Evolutionary conservation across 306 rosid genomes (phyloP), one percentile per base, ranked within the genome.

Genomic region (Senna tora): DNA sequence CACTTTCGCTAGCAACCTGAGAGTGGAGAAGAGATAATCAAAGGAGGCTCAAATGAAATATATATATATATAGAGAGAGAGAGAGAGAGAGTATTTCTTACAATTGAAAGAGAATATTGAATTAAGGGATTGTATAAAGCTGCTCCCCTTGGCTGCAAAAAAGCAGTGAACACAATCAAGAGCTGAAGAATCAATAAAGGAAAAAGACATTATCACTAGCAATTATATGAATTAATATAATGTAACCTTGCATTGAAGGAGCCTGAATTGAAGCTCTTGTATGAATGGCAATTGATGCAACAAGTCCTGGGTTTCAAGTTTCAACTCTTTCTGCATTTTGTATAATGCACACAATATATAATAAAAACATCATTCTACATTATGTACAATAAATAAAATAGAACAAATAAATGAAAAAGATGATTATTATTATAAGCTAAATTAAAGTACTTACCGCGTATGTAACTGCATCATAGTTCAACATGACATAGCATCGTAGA

Each of bases 201-300:
- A 25, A 25, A 25, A 25, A 25, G 30, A 25, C 30, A 25, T n/a
- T n/a, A n/a, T 25, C 30, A 25, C 30, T 25, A 3, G 30, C 30
- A 1, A 25, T 25, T 1, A 1, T 25, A 25, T 25, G 30, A 25
- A 25, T 25, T 25, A 25, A 25, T n/a, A n/a, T 3, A 68, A 47
- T 77, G 33, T 79, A 74, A 89, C 98, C 94, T 89, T 87, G 84
- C 97, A 93, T 75, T 87, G 85, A 80, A 91, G 96, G 51, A 93
- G 87, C 47, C 89, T 85, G 51, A 66, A 85, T 14, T 90, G 96
- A 71, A 93, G 89, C 79, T 75, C 87, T 79, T 91, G 98, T 52
- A 90, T 54, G 30, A 86, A 81, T 50, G 98, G 96, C 77, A 93
- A 83, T 67, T 93, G 97, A 75, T 83, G 88, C 71, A 93, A 79